Evolutionary conservation across 495 filamentous ascomycete genomes (phyloP).

Genomic region (Penicillium fimorum): DNA sequence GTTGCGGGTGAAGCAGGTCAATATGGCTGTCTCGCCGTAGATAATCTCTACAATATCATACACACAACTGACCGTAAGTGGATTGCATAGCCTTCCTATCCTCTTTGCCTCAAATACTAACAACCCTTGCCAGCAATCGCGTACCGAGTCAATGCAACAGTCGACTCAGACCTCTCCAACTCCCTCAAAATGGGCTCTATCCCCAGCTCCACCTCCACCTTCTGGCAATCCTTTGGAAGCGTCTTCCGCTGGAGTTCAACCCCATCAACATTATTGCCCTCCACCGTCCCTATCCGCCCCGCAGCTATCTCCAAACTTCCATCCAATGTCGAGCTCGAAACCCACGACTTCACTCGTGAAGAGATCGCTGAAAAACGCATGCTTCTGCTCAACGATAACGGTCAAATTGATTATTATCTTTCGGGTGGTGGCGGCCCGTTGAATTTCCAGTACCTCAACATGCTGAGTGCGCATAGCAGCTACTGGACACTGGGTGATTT

Average conservation of each 20-base stretch:
- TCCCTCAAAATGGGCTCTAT: conserved; percentile 75
- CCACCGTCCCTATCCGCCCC: conserved; percentile 37
- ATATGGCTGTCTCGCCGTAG: conserved; percentile 88
- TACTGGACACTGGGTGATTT: conserved; percentile 90
- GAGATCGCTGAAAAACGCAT: conserved; percentile 90
- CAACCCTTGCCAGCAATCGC: conserved; percentile 64
- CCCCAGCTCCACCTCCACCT: conserved; percentile 65
- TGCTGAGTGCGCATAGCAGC: conserved; percentile 93
- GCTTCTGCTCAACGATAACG: conserved; percentile 87
- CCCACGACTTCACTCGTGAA: conserved; percentile 90
- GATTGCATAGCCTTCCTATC: neutral
- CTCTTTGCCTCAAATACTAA: conserved; percentile 34
- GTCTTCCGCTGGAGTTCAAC: conserved; percentile 55
- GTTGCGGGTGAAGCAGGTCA: conserved; percentile 72
- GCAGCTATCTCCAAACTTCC: conserved; percentile 62
- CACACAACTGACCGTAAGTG: conserved; percentile 56
- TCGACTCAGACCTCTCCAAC: conserved; percentile 75
- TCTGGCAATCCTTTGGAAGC: conserved; percentile 64
- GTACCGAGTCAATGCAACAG: conserved; percentile 85
- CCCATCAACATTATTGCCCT: conserved; percentile 22
- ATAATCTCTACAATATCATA: conserved; percentile 96
- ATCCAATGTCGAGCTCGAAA: conserved; percentile 89
- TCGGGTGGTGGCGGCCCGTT: conserved; percentile 76
- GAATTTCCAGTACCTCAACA: conserved; percentile 94
- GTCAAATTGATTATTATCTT: conserved; percentile 88